Conservation (phyloP, 352 stramenopile species). For the Proteromonas lacertae region DNA sequence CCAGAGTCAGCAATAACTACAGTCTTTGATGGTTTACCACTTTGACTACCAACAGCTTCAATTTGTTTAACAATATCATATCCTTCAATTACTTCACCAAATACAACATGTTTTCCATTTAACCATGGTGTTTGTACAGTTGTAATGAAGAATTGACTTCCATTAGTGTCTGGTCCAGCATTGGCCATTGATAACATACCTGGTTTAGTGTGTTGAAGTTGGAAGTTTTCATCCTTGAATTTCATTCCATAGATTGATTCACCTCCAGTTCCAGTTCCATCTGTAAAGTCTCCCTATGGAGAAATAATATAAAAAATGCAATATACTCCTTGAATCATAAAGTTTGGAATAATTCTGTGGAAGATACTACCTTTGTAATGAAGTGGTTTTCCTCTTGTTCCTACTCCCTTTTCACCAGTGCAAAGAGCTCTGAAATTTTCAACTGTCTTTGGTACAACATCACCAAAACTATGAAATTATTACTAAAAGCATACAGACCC, state of each 20-base stretch:
- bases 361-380: slow-evolving; percentile 80
- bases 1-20: background rate
- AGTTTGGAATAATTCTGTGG: slow-evolving; percentile 78
- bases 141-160: slow-evolving; percentile 84
- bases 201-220: slow-evolving; percentile 66
- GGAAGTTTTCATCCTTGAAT: slow-evolving; percentile 76
- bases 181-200: slow-evolving; percentile 84
- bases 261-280: slow-evolving; percentile 23
- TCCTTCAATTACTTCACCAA: too few relatives aligned
- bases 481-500: slow-evolving; percentile 16
- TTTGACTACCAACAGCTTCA: background rate
- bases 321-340: slow-evolving; percentile 11
- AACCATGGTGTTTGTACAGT: too few relatives aligned
- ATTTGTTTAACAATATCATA: background rate
- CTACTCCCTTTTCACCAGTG: slow-evolving; percentile 63
- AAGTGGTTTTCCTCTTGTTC: slow-evolving; percentile 60
- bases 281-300: slow-evolving; percentile 5
- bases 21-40: background rate
- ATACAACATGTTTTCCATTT: too few relatives aligned
- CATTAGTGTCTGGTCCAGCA: slow-evolving; percentile 23
- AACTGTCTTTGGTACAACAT: slow-evolving; percentile 85
- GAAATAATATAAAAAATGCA: slow-evolving; percentile 6
- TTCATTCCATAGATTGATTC: slow-evolving; percentile 20
- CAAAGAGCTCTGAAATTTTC: slow-evolving; percentile 89
- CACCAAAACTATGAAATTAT: slow-evolving; percentile 27